Conservation (phyloP, 495 filamentous ascomycete species). For the Tirmania nivea region DNA sequence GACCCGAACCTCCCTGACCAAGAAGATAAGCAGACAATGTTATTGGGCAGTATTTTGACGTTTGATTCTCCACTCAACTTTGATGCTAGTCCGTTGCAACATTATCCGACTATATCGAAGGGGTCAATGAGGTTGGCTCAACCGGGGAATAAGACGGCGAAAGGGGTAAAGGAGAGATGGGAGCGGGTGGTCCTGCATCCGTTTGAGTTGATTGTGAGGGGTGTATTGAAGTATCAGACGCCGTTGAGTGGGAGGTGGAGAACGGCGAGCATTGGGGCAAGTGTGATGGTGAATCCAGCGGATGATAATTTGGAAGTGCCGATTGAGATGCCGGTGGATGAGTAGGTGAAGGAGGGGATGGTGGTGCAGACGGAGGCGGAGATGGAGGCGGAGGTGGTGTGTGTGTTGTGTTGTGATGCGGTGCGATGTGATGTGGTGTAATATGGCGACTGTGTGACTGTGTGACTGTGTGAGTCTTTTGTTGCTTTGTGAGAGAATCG, state of each 20-base stretch:
- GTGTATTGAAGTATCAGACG: constrained; percentile 70
- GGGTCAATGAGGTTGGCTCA: constrained; percentile 61
- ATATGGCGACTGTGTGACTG: too few relatives aligned
- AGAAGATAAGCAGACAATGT: constrained; percentile 55
- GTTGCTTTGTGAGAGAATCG: too few relatives aligned
- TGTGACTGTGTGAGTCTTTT: too few relatives aligned
- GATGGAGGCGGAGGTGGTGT: too few relatives aligned
- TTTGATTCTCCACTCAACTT: constrained; percentile 78
- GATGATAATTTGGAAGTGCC: not conserved
- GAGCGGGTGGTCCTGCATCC: constrained; percentile 73
- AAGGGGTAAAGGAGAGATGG: constrained; percentile 74
- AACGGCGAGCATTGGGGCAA: constrained; percentile 19
- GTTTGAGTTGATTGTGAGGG: constrained; percentile 77
- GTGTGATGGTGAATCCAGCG: constrained; percentile 13
- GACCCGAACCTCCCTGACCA: constrained; percentile 36
- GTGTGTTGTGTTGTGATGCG: too few relatives aligned
- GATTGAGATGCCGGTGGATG: too few relatives aligned
- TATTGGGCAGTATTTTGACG: constrained; percentile 62
- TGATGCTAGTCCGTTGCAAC: constrained; percentile 65
- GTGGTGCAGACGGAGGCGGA: too few relatives aligned
- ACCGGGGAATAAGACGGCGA: constrained; percentile 76
- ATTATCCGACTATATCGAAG: constrained; percentile 38
- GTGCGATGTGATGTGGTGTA: too few relatives aligned
- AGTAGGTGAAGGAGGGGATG: too few relatives aligned
- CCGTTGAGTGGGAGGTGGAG: constrained; percentile 53